Evolutionary conservation across 495 filamentous ascomycete species (phyloP), one percentile per base, ranked within the genome.

Genomic region (Glarea lozoyensis): DNA sequence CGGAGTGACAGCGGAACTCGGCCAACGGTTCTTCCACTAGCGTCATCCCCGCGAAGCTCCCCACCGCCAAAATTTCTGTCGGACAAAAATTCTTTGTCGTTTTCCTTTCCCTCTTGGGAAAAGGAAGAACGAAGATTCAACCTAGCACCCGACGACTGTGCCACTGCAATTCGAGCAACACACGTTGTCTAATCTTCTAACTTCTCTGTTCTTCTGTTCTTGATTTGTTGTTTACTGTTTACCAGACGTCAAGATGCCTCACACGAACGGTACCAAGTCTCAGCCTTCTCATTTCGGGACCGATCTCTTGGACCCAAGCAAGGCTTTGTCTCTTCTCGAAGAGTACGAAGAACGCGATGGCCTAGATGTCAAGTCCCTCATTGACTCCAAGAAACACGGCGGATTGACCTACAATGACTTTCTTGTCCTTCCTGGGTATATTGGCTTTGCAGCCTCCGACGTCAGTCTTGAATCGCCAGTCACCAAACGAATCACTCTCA

Each of bases 401-500:
- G 92, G 92, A 45, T 71, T 99, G 62, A 96, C 92, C 5, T 76
- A 76, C 67, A 78, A 78, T 58, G 75, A 78, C 58, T 82, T 78
- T 56, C 63, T 79, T 16, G 48, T 80, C 41, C 59, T 77, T 35
- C 73, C 72, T 11, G 70, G 75, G 34, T 76, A 76, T 55, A 73
- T 78, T 59, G 75, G 75, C 53, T 99, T 99, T 65, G 78, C 92
- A 43, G 90, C 93, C 44, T 88, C 86, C 32, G 84, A 86, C 53
- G 93, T 97, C 42, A 67, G 66, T 38, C 82, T 97, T 34, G 92
- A 96, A 40, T 86, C 89, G 13, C 86, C 84, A 29, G 76, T 99
- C 48, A 97, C 92, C 49, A 94, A 88, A 76, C 79, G 86, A 52
- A 90, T 97, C 62, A 77, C 81, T 11, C 69, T 99, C 54, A 99